Evolutionary conservation across 1,139 yeast species (phyloP), one percentile per base, ranked within the genome.

Genomic region (Yamadazyma oceani): DNA sequence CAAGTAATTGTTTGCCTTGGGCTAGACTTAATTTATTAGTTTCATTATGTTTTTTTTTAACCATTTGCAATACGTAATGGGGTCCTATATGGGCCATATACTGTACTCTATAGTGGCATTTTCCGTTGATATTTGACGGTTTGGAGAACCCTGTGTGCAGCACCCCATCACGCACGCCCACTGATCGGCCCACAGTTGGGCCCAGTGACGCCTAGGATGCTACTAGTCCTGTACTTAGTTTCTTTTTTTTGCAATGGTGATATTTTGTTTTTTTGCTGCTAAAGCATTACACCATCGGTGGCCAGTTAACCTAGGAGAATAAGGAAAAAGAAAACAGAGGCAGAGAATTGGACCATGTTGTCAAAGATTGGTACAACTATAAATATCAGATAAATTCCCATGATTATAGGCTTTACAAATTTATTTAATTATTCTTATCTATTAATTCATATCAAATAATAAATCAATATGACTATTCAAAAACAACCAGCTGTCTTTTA

Each of bases 401-500:
- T 22, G 7, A 16, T 19, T 17, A 15, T n/a, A 17, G 5, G 4
- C 12, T 15, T 26, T 13, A 9, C 17, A 14, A 12, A 13, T 26
- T 5, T 12, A 13, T 10, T 5, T n/a, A 26, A n/a, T 11, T 15
- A 21, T 29, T 25, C 3, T 8, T 23, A 29, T 17, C 12, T n/a
- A 10, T 24, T 24, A 24, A 12, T 11, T 24, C 11, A 6, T 27
- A 37, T 7, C 26, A 14, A 17, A 17, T 23, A 13, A 14, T 17
- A 12, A 40, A 22, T 36, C 29, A 49, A 21, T 26, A 56, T 56
- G 60, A 56, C 60, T 17, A 42, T 47, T 37, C 47, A 45, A 41
- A 66, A 67, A 56, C 68, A 67, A 62, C 75, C 75, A 40, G 75
- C 75, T 51, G 57, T 62, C 46, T 71, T 71, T 45, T 61, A 66